Base-by-base conservation (phyloP, 805 yeast species). In the Wickerhamia fluorescens region DNA sequence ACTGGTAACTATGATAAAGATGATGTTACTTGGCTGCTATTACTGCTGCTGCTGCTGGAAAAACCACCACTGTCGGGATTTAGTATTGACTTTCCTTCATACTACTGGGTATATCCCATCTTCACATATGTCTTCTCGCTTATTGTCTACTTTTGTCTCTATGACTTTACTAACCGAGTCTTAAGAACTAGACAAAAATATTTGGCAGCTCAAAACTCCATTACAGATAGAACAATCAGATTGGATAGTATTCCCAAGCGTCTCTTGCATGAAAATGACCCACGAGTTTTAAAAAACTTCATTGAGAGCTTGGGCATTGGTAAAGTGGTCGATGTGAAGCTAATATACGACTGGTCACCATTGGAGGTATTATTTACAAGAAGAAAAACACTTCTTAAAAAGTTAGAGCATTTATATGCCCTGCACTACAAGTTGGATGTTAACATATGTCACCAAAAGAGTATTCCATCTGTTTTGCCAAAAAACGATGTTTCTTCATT, bases 191-290 rank as follows among this genome's bases (percentile, higher is more conserved):
- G 81, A 23, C 81, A 75, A 41, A 61, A 66, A 38, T 73, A 71
- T 45, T 51, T 75, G 33, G 81, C 80, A 1, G 61, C 73, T 4
- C 80, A 75, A 42, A 62, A 71, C 48, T 68, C 78, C 11, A 56
- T 75, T 27, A 73, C 78, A 2, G 81, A 75, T 47, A 51, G 79
- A 35, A 75, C 81, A 5, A 71, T 75, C 25, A 51, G 66, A 27
- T 51, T 75, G 11, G 71, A 71, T 26, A 74, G 75, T 21, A 73
- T 75, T 12, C 81, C 81, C 1, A 51, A 48, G 23, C 47, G 55
- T 21, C 49, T 75, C 40, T 34, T 60, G 24, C 37, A 35, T 19
- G 46, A 41, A 16, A 55, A 62, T 26, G 57, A 60, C 36, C 73
- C 71, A 11, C 39, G 39, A 5, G 57, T 59, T 4, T 52, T 75